Base-by-base conservation (phyloP, 108 stramenopile species). In the Conticribra guillardii region DNA sequence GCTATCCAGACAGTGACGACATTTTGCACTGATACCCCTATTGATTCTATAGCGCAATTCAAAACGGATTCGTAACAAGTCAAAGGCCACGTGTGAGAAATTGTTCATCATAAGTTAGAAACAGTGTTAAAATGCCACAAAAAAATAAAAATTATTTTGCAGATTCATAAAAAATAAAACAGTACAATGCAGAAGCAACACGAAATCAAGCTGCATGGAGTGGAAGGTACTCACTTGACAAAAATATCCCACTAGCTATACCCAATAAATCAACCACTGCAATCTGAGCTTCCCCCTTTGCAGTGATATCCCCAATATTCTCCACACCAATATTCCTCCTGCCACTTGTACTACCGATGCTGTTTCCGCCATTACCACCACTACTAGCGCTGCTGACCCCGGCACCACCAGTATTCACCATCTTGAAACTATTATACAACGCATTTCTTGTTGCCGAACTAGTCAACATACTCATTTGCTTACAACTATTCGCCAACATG, bases 271-370 rank as follows among this genome's bases (percentile, higher is more conserved):
- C 97, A 8, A 96, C 92, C n/a, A 96, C 86, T 19, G 95, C 93
- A 82, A 95, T 97, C 71, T 96, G 96, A 18, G 97, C 97, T 79
- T 97, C 97, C 7, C 97, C 97, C 74, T 97, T 97, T 29, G 97
- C 97, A 11, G 96, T 96, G 68, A 97, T 95, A 75, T 97, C 97
- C 17, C 94, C 97, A 75, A 97, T 96, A 64, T 97, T 97, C 75
- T 96, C 94, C 53, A 83, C 74, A 22, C 65, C 68, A 24, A 82
- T 83, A 56, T 84, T 79, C 19, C 89, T 64, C 46, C 33, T 64
- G 16, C 41, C 24, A 64, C 49, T 62, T 22, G n/a, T 46, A 31
- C 47, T 46, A 16, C 17, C 30, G 58, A 31, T 45, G 24, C 44
- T 51, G 19, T 28, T 33, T 49, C 34, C 61, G 37, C 54, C 58